phyloP scores from a whole-genome alignment of 352 stramenopile species.

The Pythium utonaiense region DNA sequence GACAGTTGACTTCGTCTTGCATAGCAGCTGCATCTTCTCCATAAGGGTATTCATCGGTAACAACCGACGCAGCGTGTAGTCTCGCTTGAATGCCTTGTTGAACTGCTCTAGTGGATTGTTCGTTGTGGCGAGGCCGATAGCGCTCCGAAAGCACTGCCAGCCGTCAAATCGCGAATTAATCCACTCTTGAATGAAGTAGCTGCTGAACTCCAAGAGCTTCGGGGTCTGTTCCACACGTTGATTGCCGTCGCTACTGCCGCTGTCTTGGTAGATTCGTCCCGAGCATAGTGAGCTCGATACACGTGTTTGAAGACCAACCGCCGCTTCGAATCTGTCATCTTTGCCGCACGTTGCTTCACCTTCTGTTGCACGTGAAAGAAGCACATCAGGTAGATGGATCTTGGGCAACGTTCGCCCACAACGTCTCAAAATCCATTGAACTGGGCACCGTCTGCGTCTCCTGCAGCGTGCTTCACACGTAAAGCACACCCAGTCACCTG shows the following conservation, averaged over 20 bases:
- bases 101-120: not conserved
- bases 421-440: not conserved
- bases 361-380: not conserved
- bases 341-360: not conserved
- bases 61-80: not conserved
- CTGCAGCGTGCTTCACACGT: not conserved
- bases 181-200: not conserved
- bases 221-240: not conserved
- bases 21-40: conserved; percentile 7
- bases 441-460: not conserved
- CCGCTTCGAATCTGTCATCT: not conserved
- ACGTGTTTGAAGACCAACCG: not conserved
- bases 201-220: not conserved
- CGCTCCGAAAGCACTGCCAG: not conserved
- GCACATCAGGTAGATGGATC: not conserved
- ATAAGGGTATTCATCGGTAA: not conserved
- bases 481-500: not conserved
- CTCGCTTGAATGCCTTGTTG: not conserved
- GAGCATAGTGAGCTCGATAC: not conserved
- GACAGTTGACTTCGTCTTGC: conserved; percentile 4
- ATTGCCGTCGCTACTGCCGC: not conserved
- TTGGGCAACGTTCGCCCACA: not conserved
- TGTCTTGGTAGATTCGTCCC: not conserved
- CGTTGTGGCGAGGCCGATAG: not conserved
- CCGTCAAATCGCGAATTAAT: not conserved